Percentiles rank a stretch among this genome's conserved stretches.
phyloP scores from a whole-genome alignment of 768 basidiomycete species.

The Tulasnella sp. region DNA sequence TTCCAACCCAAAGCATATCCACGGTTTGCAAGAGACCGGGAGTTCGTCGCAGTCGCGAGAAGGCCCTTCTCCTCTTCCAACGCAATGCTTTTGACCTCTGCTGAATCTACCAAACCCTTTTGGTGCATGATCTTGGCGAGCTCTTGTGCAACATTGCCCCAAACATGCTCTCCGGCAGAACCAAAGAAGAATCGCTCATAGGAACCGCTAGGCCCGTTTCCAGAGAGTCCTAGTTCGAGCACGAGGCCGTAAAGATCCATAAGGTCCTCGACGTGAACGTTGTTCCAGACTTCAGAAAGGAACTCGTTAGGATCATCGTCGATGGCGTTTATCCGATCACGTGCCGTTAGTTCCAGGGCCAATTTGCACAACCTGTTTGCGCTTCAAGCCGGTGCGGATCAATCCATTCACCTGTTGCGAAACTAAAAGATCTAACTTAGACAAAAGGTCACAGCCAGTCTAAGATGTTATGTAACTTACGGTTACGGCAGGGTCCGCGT shows the following conservation, averaged over 20 bases:
- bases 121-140: conserved; percentile 28
- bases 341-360: conserved; percentile 26
- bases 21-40: conserved; percentile 33
- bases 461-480: neutral
- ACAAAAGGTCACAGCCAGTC: neutral
- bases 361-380: conserved; percentile 22
- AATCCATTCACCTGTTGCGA: conserved; percentile 35
- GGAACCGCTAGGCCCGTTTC: neutral
- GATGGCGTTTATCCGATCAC: neutral
- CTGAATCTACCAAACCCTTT: conserved; percentile 23
- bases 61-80: conserved; percentile 18
- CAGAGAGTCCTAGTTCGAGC: conserved; percentile 22
- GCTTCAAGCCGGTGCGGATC: conserved; percentile 31
- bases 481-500: conserved; percentile 19
- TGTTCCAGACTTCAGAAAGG: conserved; percentile 1
- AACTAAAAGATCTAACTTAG: conserved; percentile 16
- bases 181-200: conserved; percentile 30
- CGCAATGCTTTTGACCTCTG: conserved; percentile 14
- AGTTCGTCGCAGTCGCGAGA: conserved; percentile 32
- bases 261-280: conserved; percentile 30
- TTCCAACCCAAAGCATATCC: conserved; percentile 32
- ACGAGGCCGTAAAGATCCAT: conserved; percentile 29
- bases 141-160: conserved; percentile 25
- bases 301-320: neutral
- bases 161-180: conserved; percentile 15